phyloP scores from a whole-genome alignment of 768 basidiomycete species.

The Phlebiopsis gigantea region DNA sequence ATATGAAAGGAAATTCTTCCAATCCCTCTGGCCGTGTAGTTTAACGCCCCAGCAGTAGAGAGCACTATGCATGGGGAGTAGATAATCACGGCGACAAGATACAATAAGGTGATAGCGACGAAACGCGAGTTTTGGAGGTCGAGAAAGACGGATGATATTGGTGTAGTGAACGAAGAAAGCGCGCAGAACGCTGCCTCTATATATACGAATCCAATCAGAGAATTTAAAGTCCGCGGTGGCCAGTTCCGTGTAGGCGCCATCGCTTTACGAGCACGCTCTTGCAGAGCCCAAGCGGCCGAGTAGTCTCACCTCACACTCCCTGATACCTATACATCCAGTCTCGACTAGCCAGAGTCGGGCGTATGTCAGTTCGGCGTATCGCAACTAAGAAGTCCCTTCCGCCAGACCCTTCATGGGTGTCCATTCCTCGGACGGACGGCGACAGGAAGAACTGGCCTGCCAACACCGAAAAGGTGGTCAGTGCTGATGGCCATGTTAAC shows the following conservation, averaged over 20 bases:
- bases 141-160: not conserved
- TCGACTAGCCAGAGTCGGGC: not conserved
- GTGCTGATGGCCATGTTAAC: conserved; percentile 63
- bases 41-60: conserved; percentile 56
- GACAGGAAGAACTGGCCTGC: conserved; percentile 47
- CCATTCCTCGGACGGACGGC: conserved; percentile 63
- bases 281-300: not conserved
- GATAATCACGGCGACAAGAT: conserved; percentile 49
- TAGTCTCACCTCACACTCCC: not conserved
- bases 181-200: not conserved
- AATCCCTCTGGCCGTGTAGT: conserved; percentile 55
- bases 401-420: conserved; percentile 47
- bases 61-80: conserved; percentile 41
- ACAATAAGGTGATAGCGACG: not conserved
- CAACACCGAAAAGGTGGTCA: conserved; percentile 48
- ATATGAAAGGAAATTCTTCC: conserved; percentile 24
- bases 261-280: not conserved
- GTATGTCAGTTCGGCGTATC: conserved; percentile 14
- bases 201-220: not conserved
- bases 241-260: no score
- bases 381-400: conserved; percentile 33
- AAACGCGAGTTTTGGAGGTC: not conserved
- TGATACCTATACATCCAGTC: not conserved
- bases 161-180: not conserved
- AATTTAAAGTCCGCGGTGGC: not conserved